Conservation (phyloP, 1,284 basidiomycete genomes). For the Retiboletus flavoniger region DNA sequence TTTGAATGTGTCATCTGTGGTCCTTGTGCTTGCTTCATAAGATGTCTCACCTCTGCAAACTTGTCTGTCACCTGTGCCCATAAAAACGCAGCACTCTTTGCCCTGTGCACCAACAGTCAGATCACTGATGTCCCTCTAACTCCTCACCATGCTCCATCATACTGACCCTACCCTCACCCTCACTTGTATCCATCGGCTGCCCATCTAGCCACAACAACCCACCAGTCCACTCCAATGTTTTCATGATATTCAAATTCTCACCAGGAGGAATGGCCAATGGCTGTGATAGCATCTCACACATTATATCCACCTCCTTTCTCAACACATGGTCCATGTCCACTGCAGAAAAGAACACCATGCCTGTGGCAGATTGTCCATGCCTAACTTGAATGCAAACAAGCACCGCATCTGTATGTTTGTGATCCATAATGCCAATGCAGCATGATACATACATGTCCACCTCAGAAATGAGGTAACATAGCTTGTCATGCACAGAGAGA, state of each 20-base stretch:
- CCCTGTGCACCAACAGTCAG: conserved; percentile 66
- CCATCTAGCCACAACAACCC: conserved; percentile 64
- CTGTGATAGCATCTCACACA: conserved; percentile 93
- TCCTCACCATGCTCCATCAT: conserved; percentile 29
- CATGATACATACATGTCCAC: conserved; percentile 86
- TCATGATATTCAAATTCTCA: conserved; percentile 77
- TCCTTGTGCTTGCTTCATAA: conserved; percentile 53
- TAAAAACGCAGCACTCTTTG: conserved; percentile 60
- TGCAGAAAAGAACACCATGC: conserved; percentile 94
- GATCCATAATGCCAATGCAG: conserved; percentile 91
- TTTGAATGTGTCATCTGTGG: conserved; percentile 34
- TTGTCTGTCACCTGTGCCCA: conserved; percentile 72
- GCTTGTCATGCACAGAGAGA: conserved; percentile 96
- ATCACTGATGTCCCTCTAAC: conserved; percentile 43
- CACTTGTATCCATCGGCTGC: conserved; percentile 44
- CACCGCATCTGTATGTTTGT: conserved; percentile 96
- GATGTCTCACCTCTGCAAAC: conserved; percentile 63
- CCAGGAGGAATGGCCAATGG: conserved; percentile 80
- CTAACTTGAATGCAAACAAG: conserved; percentile 89
- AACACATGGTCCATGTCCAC: conserved; percentile 93
- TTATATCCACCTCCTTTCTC: conserved; percentile 95
- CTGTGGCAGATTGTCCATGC: conserved; percentile 96
- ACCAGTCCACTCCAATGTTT: conserved; percentile 66
- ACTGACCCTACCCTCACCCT: not conserved
- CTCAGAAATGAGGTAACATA: conserved; percentile 90